Evolutionary conservation across 2,329 filamentous ascomycete species (phyloP), one percentile per base, ranked within the genome.

Genomic region (Curvularia sp.): DNA sequence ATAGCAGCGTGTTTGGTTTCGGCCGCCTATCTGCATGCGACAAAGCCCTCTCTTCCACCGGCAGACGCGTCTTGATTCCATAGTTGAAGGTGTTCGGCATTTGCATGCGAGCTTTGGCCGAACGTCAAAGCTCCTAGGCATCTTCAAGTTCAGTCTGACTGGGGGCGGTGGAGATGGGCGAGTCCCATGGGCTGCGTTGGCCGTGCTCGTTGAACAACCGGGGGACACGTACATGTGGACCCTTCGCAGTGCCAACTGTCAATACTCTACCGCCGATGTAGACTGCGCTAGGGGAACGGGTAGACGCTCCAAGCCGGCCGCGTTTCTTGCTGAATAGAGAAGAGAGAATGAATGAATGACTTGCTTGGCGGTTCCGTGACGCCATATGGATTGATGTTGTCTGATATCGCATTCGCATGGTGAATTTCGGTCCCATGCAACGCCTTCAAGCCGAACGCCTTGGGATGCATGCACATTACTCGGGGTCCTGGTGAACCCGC

Each of bases 181-280:
- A 32, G 45, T 27, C 18, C 25, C 38, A 52, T 36, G 23, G 15
- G 36, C 28, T 36, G 30, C 19, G 54, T 25, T 53, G 41, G 28
- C 50, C 28, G 49, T 49, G 50, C 36, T 25, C 13, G 28, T 12
- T 49, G n/a, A 53, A 54, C 34, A n/a, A 39, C 42, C 13, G n/a
- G 50, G 50, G 50, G 28, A 53, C 27, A 38, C 30, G 50, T 9
- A 21, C 10, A n/a, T 21, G 47, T 49, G 47, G 47, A 51, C 3
- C 48, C 13, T 51, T 48, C 54, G 23, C 55, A 34, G 42, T 57
- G 49, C 38, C 49, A 51, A 34, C 50, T 57, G 50, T 57, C 50
- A 54, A 34, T 49, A 18, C 48, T 47, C 54, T 23, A 34, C 21
- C 18, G 39, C 45, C 34, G 36, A 30, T 51, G 49, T 34, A 23